Conservation (phyloP, 1,284 basidiomycete genomes). For the Psilocybe mexicana region DNA sequence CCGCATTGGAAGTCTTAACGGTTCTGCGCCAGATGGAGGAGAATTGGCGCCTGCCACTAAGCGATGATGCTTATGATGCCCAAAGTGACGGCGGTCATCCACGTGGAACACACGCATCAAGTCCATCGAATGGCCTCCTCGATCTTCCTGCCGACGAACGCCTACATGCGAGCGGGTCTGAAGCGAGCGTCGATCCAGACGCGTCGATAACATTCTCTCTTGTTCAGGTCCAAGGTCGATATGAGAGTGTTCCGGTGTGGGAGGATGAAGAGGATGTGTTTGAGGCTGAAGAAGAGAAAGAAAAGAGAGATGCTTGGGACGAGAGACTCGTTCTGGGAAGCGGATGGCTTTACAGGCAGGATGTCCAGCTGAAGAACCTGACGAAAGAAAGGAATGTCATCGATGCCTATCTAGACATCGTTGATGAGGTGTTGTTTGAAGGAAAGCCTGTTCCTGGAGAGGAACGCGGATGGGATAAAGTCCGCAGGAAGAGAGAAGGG, state of each 20-base stretch:
- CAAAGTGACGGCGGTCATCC: constrained; percentile 63
- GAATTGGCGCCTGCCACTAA: constrained; percentile 59
- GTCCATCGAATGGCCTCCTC: constrained; percentile 43
- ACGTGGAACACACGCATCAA: constrained; percentile 42
- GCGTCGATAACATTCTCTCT: constrained; percentile 65
- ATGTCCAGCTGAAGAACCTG: constrained; percentile 57
- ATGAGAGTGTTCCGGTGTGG: constrained; percentile 74
- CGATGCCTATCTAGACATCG: constrained; percentile 63
- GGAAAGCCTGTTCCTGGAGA: constrained; percentile 45
- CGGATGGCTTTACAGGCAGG: constrained; percentile 78
- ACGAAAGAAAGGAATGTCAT: constrained; percentile 58
- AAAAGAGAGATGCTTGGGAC: constrained; percentile 73
- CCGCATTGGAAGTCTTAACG: constrained; percentile 76
- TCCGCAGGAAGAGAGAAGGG: constrained; percentile 44
- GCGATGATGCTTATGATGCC: constrained; percentile 74
- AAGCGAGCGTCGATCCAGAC: constrained; percentile 47
- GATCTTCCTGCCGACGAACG: constrained; percentile 34
- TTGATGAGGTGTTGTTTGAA: constrained; percentile 72
- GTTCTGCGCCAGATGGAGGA: constrained; percentile 74
- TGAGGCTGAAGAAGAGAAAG: constrained; percentile 53
- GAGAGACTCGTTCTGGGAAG: constrained; percentile 73
- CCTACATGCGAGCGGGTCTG: not conserved
- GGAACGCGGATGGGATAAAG: constrained; percentile 59
- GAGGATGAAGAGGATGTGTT: constrained; percentile 65
- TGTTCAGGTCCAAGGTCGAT: constrained; percentile 64